These are phyloP conservation scores for Viola pubescens DNA, from an alignment of 441 rosid genomes.

Conservation along the genomic window DNA sequence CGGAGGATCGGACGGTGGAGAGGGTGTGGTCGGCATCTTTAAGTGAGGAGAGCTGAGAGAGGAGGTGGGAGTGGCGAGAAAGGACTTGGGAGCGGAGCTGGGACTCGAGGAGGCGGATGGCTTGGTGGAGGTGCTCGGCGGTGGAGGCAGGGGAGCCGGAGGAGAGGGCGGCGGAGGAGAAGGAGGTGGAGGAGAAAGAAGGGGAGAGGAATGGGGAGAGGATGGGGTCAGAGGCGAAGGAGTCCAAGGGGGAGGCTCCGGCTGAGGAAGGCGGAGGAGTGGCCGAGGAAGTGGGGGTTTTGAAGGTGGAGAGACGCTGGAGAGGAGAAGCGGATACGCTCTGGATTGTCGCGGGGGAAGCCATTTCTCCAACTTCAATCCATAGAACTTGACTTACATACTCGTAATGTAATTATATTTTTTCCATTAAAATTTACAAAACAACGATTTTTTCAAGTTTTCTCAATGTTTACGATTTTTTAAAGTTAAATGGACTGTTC, in stretches of 20 bases:
- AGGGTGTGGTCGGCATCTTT: conserved; percentile 79
- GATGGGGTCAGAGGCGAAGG: conserved; percentile 59
- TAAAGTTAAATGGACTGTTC: no score
- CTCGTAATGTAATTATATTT: no score
- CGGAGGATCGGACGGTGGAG: conserved; percentile 73
- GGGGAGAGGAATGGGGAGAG: conserved; percentile 81
- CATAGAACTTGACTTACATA: no score
- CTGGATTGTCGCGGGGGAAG: conserved; percentile 7
- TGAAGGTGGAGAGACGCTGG: conserved; percentile 49
- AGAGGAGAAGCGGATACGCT: conserved; percentile 42
- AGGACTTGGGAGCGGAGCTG: conserved; percentile 88
- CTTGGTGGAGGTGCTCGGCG: conserved; percentile 88
- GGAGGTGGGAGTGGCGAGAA: conserved; percentile 77
- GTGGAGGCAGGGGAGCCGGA: conserved; percentile 98
- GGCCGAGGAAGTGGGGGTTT: conserved; percentile 17
- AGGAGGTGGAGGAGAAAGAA: conserved; percentile 78
- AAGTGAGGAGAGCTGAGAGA: conserved; percentile 80
- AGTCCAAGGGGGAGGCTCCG: conserved; percentile 52
- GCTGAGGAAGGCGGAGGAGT: no score
- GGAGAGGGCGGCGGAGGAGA: conserved; percentile 90
- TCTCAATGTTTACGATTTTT: no score
- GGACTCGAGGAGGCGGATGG: conserved; percentile 81
- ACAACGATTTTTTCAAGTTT: no score
- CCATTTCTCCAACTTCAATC: no score
- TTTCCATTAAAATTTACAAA: no score